Evolutionary conservation across 257 asterid species (phyloP), one percentile per base, ranked within the genome.

Genomic region (Solanum virginianum): DNA sequence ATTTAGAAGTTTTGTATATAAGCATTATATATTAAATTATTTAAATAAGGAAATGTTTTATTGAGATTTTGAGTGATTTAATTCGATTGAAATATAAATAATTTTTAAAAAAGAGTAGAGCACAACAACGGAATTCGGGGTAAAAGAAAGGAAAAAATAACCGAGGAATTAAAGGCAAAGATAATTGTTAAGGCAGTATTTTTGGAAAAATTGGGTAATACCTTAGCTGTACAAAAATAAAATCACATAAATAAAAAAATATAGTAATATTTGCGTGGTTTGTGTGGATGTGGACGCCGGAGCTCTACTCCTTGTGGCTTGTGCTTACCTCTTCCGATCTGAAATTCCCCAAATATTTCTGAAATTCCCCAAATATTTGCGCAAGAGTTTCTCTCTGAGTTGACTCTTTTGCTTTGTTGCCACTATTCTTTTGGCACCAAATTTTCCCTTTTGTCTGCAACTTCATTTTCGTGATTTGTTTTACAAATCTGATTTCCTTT

Each of bases 231-330:
- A 79, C 83, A n/a, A n/a, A 60, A 36, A 36, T 36, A 36, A 79
- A 8, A 79, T 53, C 17, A 26, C 29, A 77, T 53, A 79, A 53
- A 16, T 16, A 24, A 2, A 53, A 26, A 17, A 51, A 53, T 53
- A 8, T 26, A 53, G 57, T 26, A 77, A 77, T 77, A 77, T 79
- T 77, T 79, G 83, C 51, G 83, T 79, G 65, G 53, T 51, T 53
- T 79, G 45, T 79, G 83, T 79, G 83, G 83, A 79, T 53, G 83
- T 79, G 24, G 83, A 53, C 66, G 62, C 66, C 66, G 83, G 83
- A 79, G 60, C 66, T 79, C 83, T 79, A 79, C 49, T 77, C 15
- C 11, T 49, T 59, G 41, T 36, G 41, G 41, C 41, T 36, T 36
- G 41, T 77, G 82, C 49, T 53, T 77, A 77, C 82, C 82, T 77